phyloP scores from a whole-genome alignment of 768 basidiomycete genomes.

The Tulasnella sp. region DNA sequence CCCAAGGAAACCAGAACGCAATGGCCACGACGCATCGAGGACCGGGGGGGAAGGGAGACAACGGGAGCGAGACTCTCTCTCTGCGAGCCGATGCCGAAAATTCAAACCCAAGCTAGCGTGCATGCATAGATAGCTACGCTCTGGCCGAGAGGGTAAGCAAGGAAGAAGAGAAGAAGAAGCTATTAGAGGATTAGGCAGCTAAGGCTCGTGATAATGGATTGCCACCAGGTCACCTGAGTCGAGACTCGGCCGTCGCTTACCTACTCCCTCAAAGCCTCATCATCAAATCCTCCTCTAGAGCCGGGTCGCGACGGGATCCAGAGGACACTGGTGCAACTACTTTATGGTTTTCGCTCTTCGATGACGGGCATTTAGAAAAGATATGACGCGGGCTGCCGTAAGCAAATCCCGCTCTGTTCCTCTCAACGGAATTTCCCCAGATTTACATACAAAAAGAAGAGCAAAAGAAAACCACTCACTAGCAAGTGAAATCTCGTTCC shows the following conservation, averaged over 20 bases:
- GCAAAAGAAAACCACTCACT: background rate
- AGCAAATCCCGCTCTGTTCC: no score
- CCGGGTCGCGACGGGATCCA: no score
- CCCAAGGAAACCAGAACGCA: background rate
- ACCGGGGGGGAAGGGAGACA: no score
- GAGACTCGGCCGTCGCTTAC: background rate
- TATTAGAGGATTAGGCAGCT: background rate
- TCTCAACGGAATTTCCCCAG: background rate
- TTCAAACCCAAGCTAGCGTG: background rate
- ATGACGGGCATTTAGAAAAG: no score
- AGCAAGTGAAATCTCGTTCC: no score
- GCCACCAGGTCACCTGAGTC: conserved; percentile 1
- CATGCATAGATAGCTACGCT: background rate
- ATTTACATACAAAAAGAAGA: background rate
- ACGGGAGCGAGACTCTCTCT: no score
- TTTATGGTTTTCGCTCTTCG: no score
- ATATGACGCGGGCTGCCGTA: no score
- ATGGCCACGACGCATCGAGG: background rate
- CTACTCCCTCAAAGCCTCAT: background rate
- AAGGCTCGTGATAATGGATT: background rate
- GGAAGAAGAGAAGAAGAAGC: background rate
- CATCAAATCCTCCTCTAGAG: background rate
- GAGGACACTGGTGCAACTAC: no score
- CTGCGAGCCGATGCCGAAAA: background rate
- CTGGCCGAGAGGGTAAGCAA: background rate